Conservation (phyloP, 2,329 filamentous ascomycete species). For the Aspergillus unguis region DNA sequence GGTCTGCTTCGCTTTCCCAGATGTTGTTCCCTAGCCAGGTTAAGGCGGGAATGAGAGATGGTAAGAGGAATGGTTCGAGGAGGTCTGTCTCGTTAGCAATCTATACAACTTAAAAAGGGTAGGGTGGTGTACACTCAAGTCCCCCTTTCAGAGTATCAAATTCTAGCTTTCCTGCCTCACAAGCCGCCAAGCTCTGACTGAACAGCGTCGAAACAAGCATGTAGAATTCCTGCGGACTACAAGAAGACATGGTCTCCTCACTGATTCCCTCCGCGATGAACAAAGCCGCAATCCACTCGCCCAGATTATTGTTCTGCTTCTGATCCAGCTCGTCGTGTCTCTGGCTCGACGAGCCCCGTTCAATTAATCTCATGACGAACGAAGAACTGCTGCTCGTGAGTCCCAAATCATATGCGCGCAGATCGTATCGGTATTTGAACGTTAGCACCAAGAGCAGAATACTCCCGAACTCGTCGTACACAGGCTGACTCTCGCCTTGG, state of each 20-base stretch:
- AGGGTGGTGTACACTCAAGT: slow-evolving; percentile 54
- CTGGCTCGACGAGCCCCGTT: slow-evolving; percentile 44
- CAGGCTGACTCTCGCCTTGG: slow-evolving; percentile 61
- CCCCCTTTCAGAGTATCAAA: slow-evolving; percentile 60
- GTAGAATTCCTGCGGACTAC: slow-evolving; percentile 64
- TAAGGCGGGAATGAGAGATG: slow-evolving; percentile 58
- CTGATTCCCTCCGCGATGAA: slow-evolving; percentile 62
- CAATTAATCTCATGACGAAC: slow-evolving; percentile 56
- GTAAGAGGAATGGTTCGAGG: slow-evolving; percentile 61
- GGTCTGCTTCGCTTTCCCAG: slow-evolving; percentile 48
- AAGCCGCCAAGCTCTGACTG: slow-evolving; percentile 58
- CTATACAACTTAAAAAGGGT: neutral
- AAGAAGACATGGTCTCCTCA: slow-evolving; percentile 63
- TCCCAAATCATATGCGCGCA: slow-evolving; percentile 53
- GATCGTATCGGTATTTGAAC: slow-evolving; percentile 56
- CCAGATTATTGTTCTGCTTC: slow-evolving; percentile 56
- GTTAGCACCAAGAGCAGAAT: slow-evolving; percentile 58
- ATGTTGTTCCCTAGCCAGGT: slow-evolving; percentile 59
- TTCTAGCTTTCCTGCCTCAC: slow-evolving; percentile 53
- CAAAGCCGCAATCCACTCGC: slow-evolving; percentile 59
- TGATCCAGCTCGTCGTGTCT: slow-evolving; percentile 52
- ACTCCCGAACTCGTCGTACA: slow-evolving; percentile 64
- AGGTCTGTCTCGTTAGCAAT: slow-evolving; percentile 45
- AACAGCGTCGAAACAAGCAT: slow-evolving; percentile 61
- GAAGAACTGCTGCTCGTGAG: slow-evolving; percentile 46